Conservation (phyloP, 257 asterid species). For the Plantago elongata region DNA sequence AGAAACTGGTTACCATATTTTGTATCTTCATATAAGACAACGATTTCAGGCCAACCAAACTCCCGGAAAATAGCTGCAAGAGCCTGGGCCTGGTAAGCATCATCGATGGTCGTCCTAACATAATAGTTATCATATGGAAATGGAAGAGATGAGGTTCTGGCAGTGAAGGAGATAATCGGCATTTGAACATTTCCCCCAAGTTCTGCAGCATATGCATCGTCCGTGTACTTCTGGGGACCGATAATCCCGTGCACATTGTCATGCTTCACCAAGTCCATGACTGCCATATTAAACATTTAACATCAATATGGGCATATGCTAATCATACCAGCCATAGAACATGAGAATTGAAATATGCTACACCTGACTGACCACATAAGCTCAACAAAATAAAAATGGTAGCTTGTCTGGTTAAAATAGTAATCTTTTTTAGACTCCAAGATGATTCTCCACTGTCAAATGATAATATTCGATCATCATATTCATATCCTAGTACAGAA, state of each 20-base stretch:
- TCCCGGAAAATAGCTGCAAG: slow-evolving; percentile 34
- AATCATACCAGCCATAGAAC: no score
- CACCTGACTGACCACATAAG: no score
- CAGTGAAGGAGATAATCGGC: slow-evolving; percentile 32
- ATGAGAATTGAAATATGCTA: no score
- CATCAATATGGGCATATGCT: no score
- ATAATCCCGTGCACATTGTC: slow-evolving; percentile 38
- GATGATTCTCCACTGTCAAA: no score
- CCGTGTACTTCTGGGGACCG: slow-evolving; percentile 28
- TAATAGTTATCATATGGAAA: slow-evolving; percentile 11
- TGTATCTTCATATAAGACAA: slow-evolving; percentile 33
- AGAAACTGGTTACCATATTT: slow-evolving; percentile 30
- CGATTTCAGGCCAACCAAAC: slow-evolving; percentile 42
- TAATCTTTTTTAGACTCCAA: no score
- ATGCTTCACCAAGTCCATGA: slow-evolving; percentile 27
- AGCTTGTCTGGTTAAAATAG: no score
- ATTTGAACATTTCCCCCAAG: slow-evolving; percentile 30
- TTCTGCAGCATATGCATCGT: slow-evolving; percentile 23
- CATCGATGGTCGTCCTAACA: slow-evolving; percentile 22
- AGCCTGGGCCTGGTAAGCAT: slow-evolving; percentile 30
- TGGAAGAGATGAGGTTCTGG: slow-evolving; percentile 17
- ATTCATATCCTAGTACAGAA: no score
- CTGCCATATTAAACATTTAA: slow-evolving; percentile 27
- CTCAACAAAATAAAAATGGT: no score
- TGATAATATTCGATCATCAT: no score